Conservation (phyloP, 75 land plant species). For the Sequoiadendron giganteum region DNA sequence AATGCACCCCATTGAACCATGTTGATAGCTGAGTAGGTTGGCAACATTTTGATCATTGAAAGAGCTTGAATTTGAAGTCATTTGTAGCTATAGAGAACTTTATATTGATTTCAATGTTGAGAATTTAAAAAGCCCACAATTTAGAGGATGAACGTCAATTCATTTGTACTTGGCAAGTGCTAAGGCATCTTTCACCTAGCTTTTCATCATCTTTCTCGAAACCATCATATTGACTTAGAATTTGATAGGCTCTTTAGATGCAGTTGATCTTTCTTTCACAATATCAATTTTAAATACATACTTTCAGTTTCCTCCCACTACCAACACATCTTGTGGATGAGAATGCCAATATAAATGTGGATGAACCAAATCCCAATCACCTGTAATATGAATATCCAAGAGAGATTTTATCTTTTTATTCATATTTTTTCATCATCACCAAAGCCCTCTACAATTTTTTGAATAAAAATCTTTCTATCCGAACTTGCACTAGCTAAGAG, state of each 20-base stretch:
- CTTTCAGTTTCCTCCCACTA: conserved; percentile 81
- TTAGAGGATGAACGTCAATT: too few species aligned
- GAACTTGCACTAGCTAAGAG: conserved; percentile 87
- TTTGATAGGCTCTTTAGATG: conserved; percentile 66
- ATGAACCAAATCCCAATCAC: conserved; percentile 65
- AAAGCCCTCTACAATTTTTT: conserved; percentile 82
- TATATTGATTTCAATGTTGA: too few species aligned
- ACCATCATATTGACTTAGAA: conserved; percentile 28
- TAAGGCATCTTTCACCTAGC: too few species aligned
- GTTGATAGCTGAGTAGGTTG: too few species aligned
- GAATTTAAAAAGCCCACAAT: too few species aligned
- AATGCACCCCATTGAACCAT: too few species aligned
- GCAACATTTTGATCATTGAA: too few species aligned
- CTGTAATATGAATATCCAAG: conserved; percentile 68
- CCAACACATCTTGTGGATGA: conserved; percentile 82
- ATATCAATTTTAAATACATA: conserved; percentile 74
- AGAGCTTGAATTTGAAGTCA: too few species aligned
- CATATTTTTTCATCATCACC: conserved; percentile 73
- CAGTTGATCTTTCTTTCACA: conserved; percentile 47
- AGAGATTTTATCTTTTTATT: conserved; percentile 60
- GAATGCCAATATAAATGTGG: conserved; percentile 91
- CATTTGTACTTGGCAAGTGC: too few species aligned
- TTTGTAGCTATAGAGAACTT: too few species aligned
- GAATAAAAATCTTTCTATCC: conserved; percentile 75
- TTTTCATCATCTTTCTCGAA: too few species aligned